A percentile compares a stretch with the other conserved stretches of the same genome.
Conservation (phyloP, 2,329 filamentous ascomycete genomes). For the Tolypocladium guangdongense region DNA sequence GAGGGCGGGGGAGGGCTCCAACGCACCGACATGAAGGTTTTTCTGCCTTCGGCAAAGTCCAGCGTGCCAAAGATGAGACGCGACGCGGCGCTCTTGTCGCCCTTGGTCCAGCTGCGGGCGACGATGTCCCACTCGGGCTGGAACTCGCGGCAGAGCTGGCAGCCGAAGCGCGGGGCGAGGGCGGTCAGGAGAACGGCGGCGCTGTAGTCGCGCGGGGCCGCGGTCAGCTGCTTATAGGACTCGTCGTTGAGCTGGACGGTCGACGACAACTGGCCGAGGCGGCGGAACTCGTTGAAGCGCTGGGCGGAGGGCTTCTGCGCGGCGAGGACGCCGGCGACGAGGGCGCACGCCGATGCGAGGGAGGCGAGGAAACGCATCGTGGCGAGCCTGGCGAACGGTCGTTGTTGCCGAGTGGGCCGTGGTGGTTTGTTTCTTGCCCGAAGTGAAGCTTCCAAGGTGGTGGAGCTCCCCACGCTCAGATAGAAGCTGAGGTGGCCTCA, state of each 20-base stretch:
- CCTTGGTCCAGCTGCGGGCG: constrained; percentile 75
- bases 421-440: neutral
- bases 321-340: constrained; percentile 48
- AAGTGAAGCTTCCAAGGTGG: neutral
- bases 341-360: constrained; percentile 51
- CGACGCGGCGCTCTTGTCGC: constrained; percentile 63
- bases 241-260: constrained; percentile 71
- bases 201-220: constrained; percentile 71
- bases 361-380: constrained; percentile 60
- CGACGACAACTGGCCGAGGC: constrained; percentile 51
- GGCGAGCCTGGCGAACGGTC: constrained; percentile 6
- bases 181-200: constrained; percentile 79
- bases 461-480: constrained; percentile 2
- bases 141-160: constrained; percentile 78
- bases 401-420: constrained; percentile 4
- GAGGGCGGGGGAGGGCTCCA: neutral
- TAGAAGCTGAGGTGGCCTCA: constrained; percentile 25
- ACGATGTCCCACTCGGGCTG: constrained; percentile 90
- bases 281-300: constrained; percentile 61
- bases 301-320: constrained; percentile 54
- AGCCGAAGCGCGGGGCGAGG: constrained; percentile 71
- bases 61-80: constrained; percentile 71
- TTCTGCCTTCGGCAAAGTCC: constrained; percentile 78
- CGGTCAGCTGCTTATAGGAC: constrained; percentile 65
- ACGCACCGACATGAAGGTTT: constrained; percentile 75